Base-by-base conservation (phyloP, 2,329 filamentous ascomycete genomes). In the Diplocarpon mali region DNA sequence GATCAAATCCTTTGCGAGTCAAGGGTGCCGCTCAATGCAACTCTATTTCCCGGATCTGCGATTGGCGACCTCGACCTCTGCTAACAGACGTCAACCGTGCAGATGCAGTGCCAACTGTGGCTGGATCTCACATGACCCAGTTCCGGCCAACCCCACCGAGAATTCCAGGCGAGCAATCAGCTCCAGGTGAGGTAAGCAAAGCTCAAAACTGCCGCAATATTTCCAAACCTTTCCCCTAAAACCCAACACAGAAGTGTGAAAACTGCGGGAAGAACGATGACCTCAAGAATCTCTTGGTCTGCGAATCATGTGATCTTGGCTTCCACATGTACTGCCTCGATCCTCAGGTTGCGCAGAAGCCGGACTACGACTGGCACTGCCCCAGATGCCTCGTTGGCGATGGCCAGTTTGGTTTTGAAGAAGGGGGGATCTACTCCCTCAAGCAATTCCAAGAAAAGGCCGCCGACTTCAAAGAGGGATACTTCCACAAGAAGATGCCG, bases 391-490 rank as follows among this genome's bases (percentile, higher is more conserved):
- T 98, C 20, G 92, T 98, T 17, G 92, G 92, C 38, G 94, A 94
- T 45, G 89, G 90, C 32, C 88, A 96, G 53, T 98, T 95, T 58
- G 92, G 92, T 0, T 98, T 98, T 50, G 90, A 96, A 60, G 92
- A 98, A 63, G 92, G 92, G 17, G 89, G 89, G 3, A 75, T 95
- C 16, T 98, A 98, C 65, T 98, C 92, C 0, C 70, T 98, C 20
- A 88, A 85, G 58, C 85, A 94, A 57, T 98, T 98, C 62, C 92
- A 98, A 62, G 86, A 95, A 61, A 95, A 90, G 63, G 92, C 92
- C 5, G 85, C 85, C 55, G 85, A 86, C 55, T 98, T 98, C 71
- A 96, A 95, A 65, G 84, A 93, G 57, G 79, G 78, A 17, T 95
- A 98, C 59, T 98, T 98, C 59, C 81, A 87, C 50, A 82, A 83